Conservation (phyloP, 2,329 filamentous ascomycete species). For the Zymoseptoria brevis region DNA sequence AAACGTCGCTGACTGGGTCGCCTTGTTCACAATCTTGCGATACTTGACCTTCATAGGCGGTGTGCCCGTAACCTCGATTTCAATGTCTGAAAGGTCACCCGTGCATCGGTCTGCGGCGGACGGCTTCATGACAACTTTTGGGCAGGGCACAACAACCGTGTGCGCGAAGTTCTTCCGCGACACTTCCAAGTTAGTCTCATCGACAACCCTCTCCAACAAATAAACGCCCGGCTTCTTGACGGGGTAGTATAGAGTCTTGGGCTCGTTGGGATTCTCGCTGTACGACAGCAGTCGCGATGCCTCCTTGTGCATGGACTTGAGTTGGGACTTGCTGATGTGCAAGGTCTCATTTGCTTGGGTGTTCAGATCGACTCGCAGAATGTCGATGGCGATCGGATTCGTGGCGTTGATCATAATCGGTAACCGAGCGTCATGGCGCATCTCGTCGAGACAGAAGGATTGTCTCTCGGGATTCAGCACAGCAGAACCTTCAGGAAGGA, state of each 20-base stretch:
- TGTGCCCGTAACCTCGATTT: constrained; percentile 76
- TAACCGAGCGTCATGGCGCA: constrained; percentile 54
- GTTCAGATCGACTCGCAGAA: constrained; percentile 79
- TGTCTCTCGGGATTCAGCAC: constrained; percentile 72
- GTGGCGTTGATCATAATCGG: constrained; percentile 94
- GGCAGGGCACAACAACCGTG: constrained; percentile 78
- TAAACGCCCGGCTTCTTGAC: constrained; percentile 87
- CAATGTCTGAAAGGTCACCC: constrained; percentile 78
- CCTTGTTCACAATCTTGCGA: constrained; percentile 75
- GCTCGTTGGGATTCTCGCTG: constrained; percentile 34
- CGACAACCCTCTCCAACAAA: constrained; percentile 72
- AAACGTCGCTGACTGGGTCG: constrained; percentile 77
- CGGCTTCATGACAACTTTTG: constrained; percentile 64
- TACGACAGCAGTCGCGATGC: constrained; percentile 51
- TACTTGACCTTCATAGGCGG: constrained; percentile 90
- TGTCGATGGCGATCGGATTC: constrained; percentile 75
- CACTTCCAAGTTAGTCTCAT: constrained; percentile 81
- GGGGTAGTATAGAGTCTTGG: constrained; percentile 53
- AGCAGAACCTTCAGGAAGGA: constrained; percentile 86
- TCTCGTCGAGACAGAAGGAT: constrained; percentile 71
- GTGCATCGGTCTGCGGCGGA: constrained; percentile 65
- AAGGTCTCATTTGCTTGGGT: constrained; percentile 74
- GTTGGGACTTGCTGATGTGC: constrained; percentile 62
- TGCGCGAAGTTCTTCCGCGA: constrained; percentile 57
- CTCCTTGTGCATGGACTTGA: constrained; percentile 66